A percentile compares a stretch with the other conserved stretches of the same genome.
Evolutionary conservation across 1,284 basidiomycete species (phyloP).

Genomic region (Leccinum ponderosum): DNA sequence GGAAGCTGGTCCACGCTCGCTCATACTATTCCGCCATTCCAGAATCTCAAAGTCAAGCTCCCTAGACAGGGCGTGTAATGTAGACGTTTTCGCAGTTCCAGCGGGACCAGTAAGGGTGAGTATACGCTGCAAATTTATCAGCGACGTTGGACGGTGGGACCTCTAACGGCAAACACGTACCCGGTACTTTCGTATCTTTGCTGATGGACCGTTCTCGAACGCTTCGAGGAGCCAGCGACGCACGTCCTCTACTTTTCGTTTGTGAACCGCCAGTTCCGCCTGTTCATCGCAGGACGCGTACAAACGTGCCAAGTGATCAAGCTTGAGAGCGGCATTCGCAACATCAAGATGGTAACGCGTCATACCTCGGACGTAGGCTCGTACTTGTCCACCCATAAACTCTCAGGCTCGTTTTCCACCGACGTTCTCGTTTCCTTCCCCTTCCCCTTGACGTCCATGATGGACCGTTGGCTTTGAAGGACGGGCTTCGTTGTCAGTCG

Average conservation of each 20-base stretch:
- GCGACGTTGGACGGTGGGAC: not conserved
- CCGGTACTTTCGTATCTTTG: slow-evolving; percentile 73
- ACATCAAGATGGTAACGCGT: slow-evolving; percentile 1
- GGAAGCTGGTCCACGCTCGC: slow-evolving; percentile 35
- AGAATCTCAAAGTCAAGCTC: slow-evolving; percentile 81
- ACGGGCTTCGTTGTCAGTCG: not conserved
- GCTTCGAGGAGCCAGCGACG: slow-evolving; percentile 86
- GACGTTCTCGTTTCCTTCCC: slow-evolving; percentile 37
- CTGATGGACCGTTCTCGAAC: slow-evolving; percentile 63
- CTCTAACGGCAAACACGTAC: slow-evolving; percentile 42
- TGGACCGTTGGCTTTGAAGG: slow-evolving; percentile 7
- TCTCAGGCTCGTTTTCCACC: slow-evolving; percentile 37
- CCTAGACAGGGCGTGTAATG: slow-evolving; percentile 71
- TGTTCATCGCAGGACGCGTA: slow-evolving; percentile 28
- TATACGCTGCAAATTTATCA: slow-evolving; percentile 57
- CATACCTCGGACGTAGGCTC: slow-evolving; percentile 67
- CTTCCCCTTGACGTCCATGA: slow-evolving; percentile 43
- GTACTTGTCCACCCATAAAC: slow-evolving; percentile 79
- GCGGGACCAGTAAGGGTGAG: slow-evolving; percentile 88
- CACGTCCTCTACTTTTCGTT: slow-evolving; percentile 84
- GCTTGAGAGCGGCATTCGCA: not conserved
- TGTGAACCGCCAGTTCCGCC: slow-evolving; percentile 88
- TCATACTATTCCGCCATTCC: slow-evolving; percentile 80
- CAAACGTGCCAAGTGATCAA: not conserved
- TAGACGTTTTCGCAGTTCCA: slow-evolving; percentile 90